These are phyloP conservation scores for Theobroma cacao DNA, from an alignment of 345 rosid species.

Conservation along the genomic window DNA sequence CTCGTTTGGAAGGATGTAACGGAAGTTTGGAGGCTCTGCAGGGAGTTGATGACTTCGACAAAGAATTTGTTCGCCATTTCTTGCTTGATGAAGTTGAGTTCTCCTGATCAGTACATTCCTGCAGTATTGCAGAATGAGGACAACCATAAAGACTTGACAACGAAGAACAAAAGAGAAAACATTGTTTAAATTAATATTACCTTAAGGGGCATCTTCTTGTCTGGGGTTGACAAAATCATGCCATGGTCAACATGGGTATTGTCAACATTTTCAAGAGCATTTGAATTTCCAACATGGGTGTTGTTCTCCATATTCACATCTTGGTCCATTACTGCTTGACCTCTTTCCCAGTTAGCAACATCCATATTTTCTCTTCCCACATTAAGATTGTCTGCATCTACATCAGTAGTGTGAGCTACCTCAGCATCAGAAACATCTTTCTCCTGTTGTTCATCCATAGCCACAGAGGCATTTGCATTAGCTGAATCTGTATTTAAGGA, in stretches of 20 bases:
- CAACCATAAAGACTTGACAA: not conserved
- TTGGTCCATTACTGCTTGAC: constrained; percentile 19
- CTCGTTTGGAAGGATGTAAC: constrained; percentile 27
- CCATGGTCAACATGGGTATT: constrained; percentile 16
- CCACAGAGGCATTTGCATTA: constrained; percentile 7
- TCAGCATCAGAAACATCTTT: constrained; percentile 13
- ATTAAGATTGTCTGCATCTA: constrained; percentile 9
- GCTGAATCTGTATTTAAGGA: constrained; percentile 2
- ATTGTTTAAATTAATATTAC: constrained; percentile 26
- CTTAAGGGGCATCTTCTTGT: constrained; percentile 29
- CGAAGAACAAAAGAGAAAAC: not conserved
- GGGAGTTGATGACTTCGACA: constrained; percentile 27
- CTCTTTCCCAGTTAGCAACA: constrained; percentile 15
- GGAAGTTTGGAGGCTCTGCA: constrained; percentile 29
- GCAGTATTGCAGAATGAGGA: constrained; percentile 14
- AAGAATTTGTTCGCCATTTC: constrained; percentile 36
- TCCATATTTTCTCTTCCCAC: constrained; percentile 14
- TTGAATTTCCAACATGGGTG: constrained; percentile 22
- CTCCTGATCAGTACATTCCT: constrained; percentile 34
- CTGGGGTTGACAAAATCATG: constrained; percentile 22
- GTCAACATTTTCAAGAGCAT: constrained; percentile 23
- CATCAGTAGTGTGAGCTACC: constrained; percentile 20
- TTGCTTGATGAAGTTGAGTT: constrained; percentile 29
- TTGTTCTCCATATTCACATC: constrained; percentile 23
- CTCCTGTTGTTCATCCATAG: constrained; percentile 22